A percentile compares a stretch with the other conserved stretches of the same genome.
These are phyloP conservation scores for Sarocladiaceae sp. DNA, from an alignment of 2,329 filamentous ascomycete genomes.

Conservation along the genomic window DNA sequence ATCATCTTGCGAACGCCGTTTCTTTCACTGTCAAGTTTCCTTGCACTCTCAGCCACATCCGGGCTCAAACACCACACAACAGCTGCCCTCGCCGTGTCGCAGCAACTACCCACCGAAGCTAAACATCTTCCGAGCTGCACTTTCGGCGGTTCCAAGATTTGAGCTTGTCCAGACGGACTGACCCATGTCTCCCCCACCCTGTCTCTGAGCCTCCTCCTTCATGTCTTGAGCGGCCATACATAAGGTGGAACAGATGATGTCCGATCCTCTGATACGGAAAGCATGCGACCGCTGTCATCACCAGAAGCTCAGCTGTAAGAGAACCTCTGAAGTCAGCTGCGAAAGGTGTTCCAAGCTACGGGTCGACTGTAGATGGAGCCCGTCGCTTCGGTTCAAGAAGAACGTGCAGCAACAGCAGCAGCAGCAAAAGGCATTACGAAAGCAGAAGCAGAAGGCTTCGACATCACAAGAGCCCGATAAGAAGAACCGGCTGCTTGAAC, in stretches of 20 bases:
- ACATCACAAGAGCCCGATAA: no score
- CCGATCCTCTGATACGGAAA: constrained; percentile 32
- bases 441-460: constrained; percentile 14
- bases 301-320: constrained; percentile 41
- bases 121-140: constrained; percentile 11
- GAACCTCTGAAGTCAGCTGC: constrained; percentile 32
- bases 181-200: constrained; percentile 19
- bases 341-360: constrained; percentile 36
- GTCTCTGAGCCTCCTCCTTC: constrained; percentile 14
- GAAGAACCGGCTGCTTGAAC: constrained; percentile 12
- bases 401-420: constrained; percentile 21
- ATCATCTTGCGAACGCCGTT: background rate
- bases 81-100: background rate
- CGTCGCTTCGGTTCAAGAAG: constrained; percentile 32
- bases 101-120: background rate
- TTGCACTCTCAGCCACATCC: background rate
- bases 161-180: constrained; percentile 18
- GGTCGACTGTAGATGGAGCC: constrained; percentile 37
- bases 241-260: constrained; percentile 25
- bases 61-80: background rate
- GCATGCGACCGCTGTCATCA: constrained; percentile 41
- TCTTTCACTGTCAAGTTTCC: background rate
- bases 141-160: constrained; percentile 7
- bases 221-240: background rate
- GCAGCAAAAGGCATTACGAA: constrained; percentile 15